Base-by-base conservation (phyloP, 2,329 filamentous ascomycete species). In the Pleoardoris graminearum region DNA sequence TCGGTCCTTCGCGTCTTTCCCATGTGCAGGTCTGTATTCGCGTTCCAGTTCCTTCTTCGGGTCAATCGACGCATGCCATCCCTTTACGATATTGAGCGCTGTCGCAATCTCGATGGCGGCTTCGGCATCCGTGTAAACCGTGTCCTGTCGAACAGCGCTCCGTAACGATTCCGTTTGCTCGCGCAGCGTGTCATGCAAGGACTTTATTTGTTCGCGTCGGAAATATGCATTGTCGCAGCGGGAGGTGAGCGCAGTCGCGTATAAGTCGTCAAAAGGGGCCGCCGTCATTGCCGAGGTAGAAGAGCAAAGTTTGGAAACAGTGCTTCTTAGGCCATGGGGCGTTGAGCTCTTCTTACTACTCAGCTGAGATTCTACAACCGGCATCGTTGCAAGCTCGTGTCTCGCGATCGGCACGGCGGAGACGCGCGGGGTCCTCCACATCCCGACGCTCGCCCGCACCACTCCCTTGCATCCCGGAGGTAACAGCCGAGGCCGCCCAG, bases 201-300 rank as follows among this genome's bases (percentile, higher is more conserved):
- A 60, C 50, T 78, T 71, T 7, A 82, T 69, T 58, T 82, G 75
- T 29, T 73, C 71, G 58, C 78, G 77, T 10, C 76, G 71, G 53
- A 78, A 79, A 51, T 73, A 74, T n/a, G 76, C 57, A 53, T 78
- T 81, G 41, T 75, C 68, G 10, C 74, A 71, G 43, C 77, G 73
- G 22, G 75, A 75, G 44, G 80, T 77, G 8, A 77, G 74, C 10
- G 76, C 73, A 7, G 78, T 75, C 4, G 74, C 72, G 44, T 72
- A 68, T 11, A 79, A 59, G 23, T 57, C 59, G 46, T 61, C 62
- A 35, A 72, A 36, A 33, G 60, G 22, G 12, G 61, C 60, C 45
- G 46, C 29, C 43, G 38, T 48, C 21, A 14, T 30, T 14, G n/a
- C n/a, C 8, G n/a, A 25, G n/a, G 10, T 23, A 23, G 33, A 16